Conservation (phyloP, 495 filamentous ascomycete species). For the Hypoxylon subgilvum region DNA sequence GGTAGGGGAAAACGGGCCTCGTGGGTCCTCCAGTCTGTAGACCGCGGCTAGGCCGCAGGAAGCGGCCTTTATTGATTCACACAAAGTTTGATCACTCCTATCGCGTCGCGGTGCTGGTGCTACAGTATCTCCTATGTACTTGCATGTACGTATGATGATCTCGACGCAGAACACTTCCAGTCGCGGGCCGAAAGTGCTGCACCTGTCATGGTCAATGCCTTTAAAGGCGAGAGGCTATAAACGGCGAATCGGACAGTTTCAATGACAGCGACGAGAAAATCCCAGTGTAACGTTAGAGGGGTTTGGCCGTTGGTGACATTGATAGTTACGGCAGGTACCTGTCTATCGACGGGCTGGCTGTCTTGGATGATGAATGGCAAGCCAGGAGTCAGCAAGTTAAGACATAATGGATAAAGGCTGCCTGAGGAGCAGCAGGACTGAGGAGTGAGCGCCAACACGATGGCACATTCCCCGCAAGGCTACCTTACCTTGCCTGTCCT, state of each 20-base stretch:
- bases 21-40: background rate
- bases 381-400: background rate
- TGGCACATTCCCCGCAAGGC: slow-evolving; percentile 29
- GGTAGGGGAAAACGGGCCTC: slow-evolving; percentile 17
- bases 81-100: slow-evolving; percentile 3
- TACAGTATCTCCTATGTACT: slow-evolving; percentile 1
- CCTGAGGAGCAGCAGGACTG: no score
- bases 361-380: no score
- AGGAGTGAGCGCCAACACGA: background rate
- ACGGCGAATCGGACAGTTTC: slow-evolving; percentile 33
- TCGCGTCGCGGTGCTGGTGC: slow-evolving; percentile 13
- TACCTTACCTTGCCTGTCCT: slow-evolving; percentile 13
- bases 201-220: slow-evolving; percentile 21
- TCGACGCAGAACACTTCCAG: slow-evolving; percentile 17
- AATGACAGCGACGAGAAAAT: slow-evolving; percentile 31
- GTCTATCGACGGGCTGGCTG: slow-evolving; percentile 13
- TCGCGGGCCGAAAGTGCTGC: slow-evolving; percentile 38
- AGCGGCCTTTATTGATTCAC: slow-evolving; percentile 34
- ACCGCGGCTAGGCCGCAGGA: slow-evolving; percentile 25
- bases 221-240: slow-evolving; percentile 20
- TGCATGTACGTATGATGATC: no score
- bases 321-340: slow-evolving; percentile 19
- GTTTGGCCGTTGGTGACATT: slow-evolving; percentile 32
- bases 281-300: slow-evolving; percentile 36
- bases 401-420: slow-evolving; percentile 12